Conservation (phyloP, 2,329 filamentous ascomycete genomes). For the Xylaria multiplex region DNA sequence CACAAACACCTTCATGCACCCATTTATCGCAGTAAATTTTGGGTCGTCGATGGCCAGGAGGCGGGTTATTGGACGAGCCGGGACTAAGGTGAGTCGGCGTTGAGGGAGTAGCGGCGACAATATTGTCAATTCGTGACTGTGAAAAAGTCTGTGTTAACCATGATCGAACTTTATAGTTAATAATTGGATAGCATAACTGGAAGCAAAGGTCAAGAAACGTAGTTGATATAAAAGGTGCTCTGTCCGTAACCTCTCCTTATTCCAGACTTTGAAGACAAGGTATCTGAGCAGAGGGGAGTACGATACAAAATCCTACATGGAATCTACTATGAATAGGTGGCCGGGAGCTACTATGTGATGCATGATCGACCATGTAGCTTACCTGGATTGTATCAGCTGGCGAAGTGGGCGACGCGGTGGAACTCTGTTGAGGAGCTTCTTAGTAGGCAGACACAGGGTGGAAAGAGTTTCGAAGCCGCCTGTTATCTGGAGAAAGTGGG, state of each 20-base stretch:
- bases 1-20: conserved; percentile 86
- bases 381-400: conserved; percentile 49
- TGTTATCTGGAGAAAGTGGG: neutral
- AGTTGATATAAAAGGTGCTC: neutral
- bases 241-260: conserved; percentile 5
- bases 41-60: conserved; percentile 41
- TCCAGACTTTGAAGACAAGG: neutral
- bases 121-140: conserved; percentile 53
- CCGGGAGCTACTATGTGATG: conserved; percentile 31
- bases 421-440: conserved; percentile 36
- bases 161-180: neutral
- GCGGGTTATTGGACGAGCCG: conserved; percentile 3
- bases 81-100: conserved; percentile 35
- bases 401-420: conserved; percentile 40
- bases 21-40: conserved; percentile 91
- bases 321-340: conserved; percentile 18
- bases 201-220: neutral
- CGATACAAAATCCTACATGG: conserved; percentile 29
- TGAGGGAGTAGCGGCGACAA: conserved; percentile 49
- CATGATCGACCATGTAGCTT: conserved; percentile 39
- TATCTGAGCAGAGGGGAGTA: neutral
- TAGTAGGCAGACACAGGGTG: conserved; percentile 22
- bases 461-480: neutral
- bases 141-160: conserved; percentile 13
- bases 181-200: neutral